phyloP scores from a whole-genome alignment of 352 stramenopile species.

The Globisporangium alternatum region DNA sequence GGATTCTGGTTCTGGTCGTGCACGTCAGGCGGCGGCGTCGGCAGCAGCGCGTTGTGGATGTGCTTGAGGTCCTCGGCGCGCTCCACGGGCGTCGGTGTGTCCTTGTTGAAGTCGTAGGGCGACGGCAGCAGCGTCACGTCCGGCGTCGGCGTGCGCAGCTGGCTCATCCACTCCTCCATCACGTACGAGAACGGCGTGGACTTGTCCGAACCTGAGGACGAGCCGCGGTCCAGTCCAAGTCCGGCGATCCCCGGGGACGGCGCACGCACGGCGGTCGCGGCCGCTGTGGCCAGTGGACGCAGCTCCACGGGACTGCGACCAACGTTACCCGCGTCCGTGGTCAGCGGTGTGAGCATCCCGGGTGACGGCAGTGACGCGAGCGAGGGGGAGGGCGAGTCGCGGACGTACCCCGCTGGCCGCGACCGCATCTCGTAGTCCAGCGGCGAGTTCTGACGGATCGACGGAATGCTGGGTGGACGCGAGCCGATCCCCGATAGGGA shows the following conservation, averaged over 20 bases:
- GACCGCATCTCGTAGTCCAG: conserved; percentile 42
- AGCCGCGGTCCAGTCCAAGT: neutral
- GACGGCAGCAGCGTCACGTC: conserved; percentile 79
- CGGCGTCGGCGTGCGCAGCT: conserved; percentile 70
- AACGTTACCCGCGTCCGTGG: conserved; percentile 14
- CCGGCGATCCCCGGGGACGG: conserved; percentile 1
- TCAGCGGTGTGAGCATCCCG: conserved; percentile 53
- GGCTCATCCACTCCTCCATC: conserved; percentile 83
- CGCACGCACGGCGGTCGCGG: neutral
- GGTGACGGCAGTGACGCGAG: conserved; percentile 46
- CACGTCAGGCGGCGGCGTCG: conserved; percentile 57
- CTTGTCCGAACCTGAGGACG: conserved; percentile 9
- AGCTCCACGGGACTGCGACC: conserved; percentile 42
- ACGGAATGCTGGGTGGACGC: conserved; percentile 19
- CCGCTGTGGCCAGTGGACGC: conserved; percentile 5
- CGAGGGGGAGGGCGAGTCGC: conserved; percentile 13
- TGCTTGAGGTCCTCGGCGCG: conserved; percentile 63
- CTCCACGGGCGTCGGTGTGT: conserved; percentile 71
- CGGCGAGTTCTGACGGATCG: conserved; percentile 29
- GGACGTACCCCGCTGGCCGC: conserved; percentile 9
- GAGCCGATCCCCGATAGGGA: neutral
- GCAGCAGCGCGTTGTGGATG: conserved; percentile 74
- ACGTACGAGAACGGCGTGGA: conserved; percentile 63
- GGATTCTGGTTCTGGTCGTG: conserved; percentile 58
- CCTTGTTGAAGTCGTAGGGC: conserved; percentile 76